Evolutionary conservation across 2,329 filamentous ascomycete genomes (phyloP), one percentile per base, ranked within the genome.

Genomic region (Coniochaeta sp.): DNA sequence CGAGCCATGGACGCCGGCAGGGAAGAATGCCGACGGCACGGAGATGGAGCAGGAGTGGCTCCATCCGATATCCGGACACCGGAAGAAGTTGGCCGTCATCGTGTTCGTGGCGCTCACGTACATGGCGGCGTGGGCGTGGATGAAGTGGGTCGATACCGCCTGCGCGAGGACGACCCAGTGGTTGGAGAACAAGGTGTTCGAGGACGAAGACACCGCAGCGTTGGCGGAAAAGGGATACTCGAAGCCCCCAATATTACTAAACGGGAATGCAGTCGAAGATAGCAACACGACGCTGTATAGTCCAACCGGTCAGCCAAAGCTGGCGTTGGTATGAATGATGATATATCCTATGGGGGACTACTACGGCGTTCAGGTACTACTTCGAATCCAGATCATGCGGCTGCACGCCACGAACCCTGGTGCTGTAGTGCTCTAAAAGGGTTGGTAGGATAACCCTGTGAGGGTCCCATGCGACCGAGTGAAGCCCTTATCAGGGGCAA

Each of bases 121-220:
- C 67, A 69, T 72, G 1, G 72, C 75, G 19, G 80, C 79, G 0
- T 74, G 76, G 62, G 68, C 79, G 58, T 82, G 80, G 80, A 82
- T 79, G 33, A 76, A 72, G 22, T 81, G 80, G 65, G 78, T 82
- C 22, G 79, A 82, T 64, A 73, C 75, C 3, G 74, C 76, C 61
- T 82, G 80, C 64, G 80, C 79, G 0, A 71, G 72, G 59, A 68
- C 77, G 34, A 81, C 79, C 4, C 73, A 76, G 63, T 77, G 73
- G 70, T 64, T 82, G 62, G 79, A 81, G 63, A 75, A 75, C 58
- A 69, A 67, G 61, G 77, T 81, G 66, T 81, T 81, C 62, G 75
- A 77, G 33, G 71, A 73, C 44, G 69, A 72, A 54, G 74, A 76
- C 31, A 64, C 68, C 36, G 58, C 24, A 1, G 63, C 62, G 12